Evolutionary conservation across 2,329 filamentous ascomycete genomes (phyloP).

Genomic region (Xylaria sp.): DNA sequence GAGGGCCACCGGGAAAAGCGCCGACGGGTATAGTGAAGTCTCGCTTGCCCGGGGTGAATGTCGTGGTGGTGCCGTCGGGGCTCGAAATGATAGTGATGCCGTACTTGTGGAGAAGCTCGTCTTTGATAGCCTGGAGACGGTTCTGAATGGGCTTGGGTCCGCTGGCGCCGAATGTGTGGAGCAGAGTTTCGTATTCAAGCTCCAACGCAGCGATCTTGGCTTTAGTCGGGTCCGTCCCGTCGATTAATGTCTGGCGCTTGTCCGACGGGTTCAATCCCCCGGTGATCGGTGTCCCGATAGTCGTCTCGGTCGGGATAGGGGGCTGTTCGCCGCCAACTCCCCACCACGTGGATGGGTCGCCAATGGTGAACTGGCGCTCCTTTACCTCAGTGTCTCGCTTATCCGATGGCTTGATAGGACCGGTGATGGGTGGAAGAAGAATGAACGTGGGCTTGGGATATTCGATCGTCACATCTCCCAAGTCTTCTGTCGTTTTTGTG

Average conservation of each 20-base stretch:
- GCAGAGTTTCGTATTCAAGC: constrained; percentile 46
- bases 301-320: constrained; percentile 18
- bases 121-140: constrained; percentile 43
- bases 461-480: constrained; percentile 41
- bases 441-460: constrained; percentile 40
- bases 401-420: constrained; percentile 43
- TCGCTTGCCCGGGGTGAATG: constrained; percentile 48
- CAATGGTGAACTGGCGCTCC: constrained; percentile 36
- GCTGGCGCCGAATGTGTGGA: constrained; percentile 43
- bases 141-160: constrained; percentile 42
- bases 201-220: constrained; percentile 45
- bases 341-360: constrained; percentile 37
- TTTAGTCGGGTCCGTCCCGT: constrained; percentile 41
- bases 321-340: constrained; percentile 30
- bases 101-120: constrained; percentile 50
- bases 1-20: constrained; percentile 29
- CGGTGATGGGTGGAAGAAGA: constrained; percentile 42
- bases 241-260: constrained; percentile 38
- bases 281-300: constrained; percentile 33
- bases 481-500: constrained; percentile 41
- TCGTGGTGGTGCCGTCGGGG: constrained; percentile 52
- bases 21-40: constrained; percentile 47
- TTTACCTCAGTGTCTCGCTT: constrained; percentile 35
- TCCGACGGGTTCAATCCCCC: constrained; percentile 38
- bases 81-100: constrained; percentile 52